A percentile compares a stretch with the other conserved stretches of the same genome.
Evolutionary conservation across 192 early-diverging fungal genomes (phyloP).

Genomic region (Entrophospora sp.): DNA sequence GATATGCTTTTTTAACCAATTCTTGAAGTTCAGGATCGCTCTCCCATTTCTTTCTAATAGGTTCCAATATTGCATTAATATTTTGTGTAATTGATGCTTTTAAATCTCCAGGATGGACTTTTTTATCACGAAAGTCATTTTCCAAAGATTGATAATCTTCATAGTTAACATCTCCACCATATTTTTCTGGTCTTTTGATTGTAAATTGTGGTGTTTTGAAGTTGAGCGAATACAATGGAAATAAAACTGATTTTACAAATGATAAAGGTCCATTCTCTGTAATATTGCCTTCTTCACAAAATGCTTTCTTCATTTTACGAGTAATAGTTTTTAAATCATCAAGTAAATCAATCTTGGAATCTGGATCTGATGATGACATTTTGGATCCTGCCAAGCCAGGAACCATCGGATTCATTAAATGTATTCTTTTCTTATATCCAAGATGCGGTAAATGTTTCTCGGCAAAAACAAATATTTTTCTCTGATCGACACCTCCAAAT

Average conservation of each 20-base stretch:
- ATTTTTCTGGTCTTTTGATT: slow-evolving; percentile 78
- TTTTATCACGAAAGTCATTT: slow-evolving; percentile 77
- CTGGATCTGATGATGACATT: slow-evolving; percentile 94
- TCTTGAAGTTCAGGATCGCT: slow-evolving; percentile 58
- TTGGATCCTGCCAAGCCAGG: slow-evolving; percentile 88
- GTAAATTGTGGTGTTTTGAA: slow-evolving; percentile 46
- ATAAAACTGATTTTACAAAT: slow-evolving; percentile 84
- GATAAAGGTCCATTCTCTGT: slow-evolving; percentile 84
- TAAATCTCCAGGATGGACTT: slow-evolving; percentile 90
- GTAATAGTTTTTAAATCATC: slow-evolving; percentile 71
- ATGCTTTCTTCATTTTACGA: slow-evolving; percentile 88
- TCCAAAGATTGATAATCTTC: slow-evolving; percentile 61
- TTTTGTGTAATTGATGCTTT: slow-evolving; percentile 79
- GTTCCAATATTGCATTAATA: slow-evolving; percentile 79
- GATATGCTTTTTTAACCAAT: slow-evolving; percentile 80
- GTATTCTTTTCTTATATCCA: slow-evolving; percentile 93
- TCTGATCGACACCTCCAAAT: slow-evolving; percentile 96
- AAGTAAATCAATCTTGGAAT: slow-evolving; percentile 96
- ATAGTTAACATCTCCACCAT: slow-evolving; percentile 81
- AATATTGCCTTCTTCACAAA: slow-evolving; percentile 95
- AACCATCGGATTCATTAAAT: slow-evolving; percentile 98
- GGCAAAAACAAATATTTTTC: slow-evolving; percentile 98
- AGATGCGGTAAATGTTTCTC: slow-evolving; percentile 89
- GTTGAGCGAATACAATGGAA: slow-evolving; percentile 75
- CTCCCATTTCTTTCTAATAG: slow-evolving; percentile 69